Percentiles rank a stretch among this genome's conserved stretches.
These are phyloP conservation scores for Pseudogymnoascus sp. DNA, from an alignment of 2,329 filamentous ascomycete genomes.

Conservation along the genomic window DNA sequence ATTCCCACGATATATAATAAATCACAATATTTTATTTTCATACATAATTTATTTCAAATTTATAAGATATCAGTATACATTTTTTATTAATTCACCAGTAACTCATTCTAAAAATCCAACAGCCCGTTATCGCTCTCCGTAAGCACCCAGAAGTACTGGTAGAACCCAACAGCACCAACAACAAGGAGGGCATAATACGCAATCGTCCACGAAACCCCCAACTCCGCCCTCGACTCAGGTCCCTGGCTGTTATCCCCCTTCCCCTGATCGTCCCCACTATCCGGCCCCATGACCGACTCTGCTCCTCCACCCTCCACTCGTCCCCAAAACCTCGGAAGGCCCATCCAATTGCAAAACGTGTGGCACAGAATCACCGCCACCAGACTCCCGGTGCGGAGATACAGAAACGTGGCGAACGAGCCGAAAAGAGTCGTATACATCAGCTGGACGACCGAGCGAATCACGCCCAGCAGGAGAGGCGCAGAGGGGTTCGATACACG, in stretches of 20 bases:
- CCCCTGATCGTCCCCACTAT: conserved; percentile 26
- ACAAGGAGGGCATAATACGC: conserved; percentile 74
- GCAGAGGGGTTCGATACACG: conserved; percentile 68
- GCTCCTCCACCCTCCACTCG: conserved; percentile 48
- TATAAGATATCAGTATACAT: not conserved
- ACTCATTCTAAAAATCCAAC: conserved; percentile 19
- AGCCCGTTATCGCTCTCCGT: conserved; percentile 56
- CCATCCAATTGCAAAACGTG: conserved; percentile 87
- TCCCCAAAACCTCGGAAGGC: conserved; percentile 80
- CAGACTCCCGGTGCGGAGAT: conserved; percentile 75
- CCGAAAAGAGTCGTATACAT: conserved; percentile 89
- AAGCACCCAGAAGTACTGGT: conserved; percentile 59
- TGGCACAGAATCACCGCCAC: conserved; percentile 70
- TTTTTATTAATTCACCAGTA: not conserved
- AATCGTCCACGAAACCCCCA: conserved; percentile 57
- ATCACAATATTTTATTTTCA: not conserved
- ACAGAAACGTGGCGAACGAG: conserved; percentile 85
- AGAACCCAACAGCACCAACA: conserved; percentile 64
- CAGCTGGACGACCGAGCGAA: conserved; percentile 76
- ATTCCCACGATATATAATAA: not conserved
- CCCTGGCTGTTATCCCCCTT: conserved; percentile 34
- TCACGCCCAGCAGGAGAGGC: conserved; percentile 52
- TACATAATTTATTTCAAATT: not conserved
- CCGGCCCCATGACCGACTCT: conserved; percentile 19
- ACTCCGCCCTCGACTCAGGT: conserved; percentile 19